A percentile compares a stretch with the other conserved stretches of the same genome.
phyloP scores from a whole-genome alignment of 179 eudicot species.

The Amaranthus tricolor region DNA sequence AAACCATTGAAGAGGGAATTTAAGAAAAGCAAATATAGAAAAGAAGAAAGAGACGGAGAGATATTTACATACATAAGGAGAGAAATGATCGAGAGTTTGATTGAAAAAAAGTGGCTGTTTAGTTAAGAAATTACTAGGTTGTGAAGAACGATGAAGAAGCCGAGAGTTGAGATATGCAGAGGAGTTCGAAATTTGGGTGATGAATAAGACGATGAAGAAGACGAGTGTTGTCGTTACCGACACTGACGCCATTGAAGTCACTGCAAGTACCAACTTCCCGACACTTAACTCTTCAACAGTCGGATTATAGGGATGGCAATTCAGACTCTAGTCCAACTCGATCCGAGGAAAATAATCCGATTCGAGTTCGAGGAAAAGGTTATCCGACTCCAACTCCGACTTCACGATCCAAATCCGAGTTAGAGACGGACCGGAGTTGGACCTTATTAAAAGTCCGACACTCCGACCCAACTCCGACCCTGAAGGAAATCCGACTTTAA shows the following conservation, averaged over 20 bases:
- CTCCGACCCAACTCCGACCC: no score
- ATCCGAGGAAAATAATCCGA: no score
- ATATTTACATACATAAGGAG: slow-evolving; percentile 51
- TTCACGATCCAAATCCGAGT: no score
- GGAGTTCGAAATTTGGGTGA: slow-evolving; percentile 23
- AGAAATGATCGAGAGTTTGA: slow-evolving; percentile 90
- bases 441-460: no score
- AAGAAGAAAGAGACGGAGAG: not conserved
- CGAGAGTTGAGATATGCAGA: slow-evolving; percentile 36
- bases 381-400: no score
- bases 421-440: no score
- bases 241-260: not conserved
- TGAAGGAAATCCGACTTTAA: no score
- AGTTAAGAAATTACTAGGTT: slow-evolving; percentile 42
- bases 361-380: no score
- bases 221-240: not conserved
- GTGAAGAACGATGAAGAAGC: slow-evolving; percentile 20
- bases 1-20: no score
- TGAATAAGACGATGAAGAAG: not conserved
- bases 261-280: not conserved
- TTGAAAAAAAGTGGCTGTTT: slow-evolving; percentile 61
- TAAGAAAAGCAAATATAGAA: no score
- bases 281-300: not conserved
- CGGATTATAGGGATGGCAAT: no score
- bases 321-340: no score